Base-by-base conservation (phyloP, 306 rosid genomes). In the Purshia tridentata region DNA sequence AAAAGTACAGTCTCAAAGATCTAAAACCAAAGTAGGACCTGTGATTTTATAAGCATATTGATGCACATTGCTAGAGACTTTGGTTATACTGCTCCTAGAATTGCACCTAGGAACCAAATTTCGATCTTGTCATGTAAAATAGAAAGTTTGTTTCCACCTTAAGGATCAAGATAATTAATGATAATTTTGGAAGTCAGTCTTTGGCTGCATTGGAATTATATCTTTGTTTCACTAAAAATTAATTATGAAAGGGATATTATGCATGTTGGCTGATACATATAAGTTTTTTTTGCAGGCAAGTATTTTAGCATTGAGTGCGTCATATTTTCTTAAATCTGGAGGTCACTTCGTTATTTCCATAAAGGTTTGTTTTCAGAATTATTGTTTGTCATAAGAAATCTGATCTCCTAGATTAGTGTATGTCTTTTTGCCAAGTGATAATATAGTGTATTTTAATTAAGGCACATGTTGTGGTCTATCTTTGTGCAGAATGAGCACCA, bases 161-260 rank as follows among this genome's bases (percentile, higher is more conserved):
- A n/a, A n/a, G n/a, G n/a, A n/a, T n/a, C n/a, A n/a, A n/a, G n/a
- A 58, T 39, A 53, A 63, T 41, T 22, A 47, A 41, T 67, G 45
- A 62, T 70, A 52, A 64, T 78, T 74, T 65, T 59, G 69, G 42
- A 58, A 75, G 77, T 67, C 15, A 47, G 63, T 81, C 48, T 65
- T 78, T 82, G 86, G 86, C 75, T 65, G 68, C 72, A 77, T 73
- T 59, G 45, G 88, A 90, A 86, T 86, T 86, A 29, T 78, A 76
- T 85, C 62, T 62, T 49, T 20, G 45, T 58, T 53, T 70, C 16
- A 13, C 39, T 20, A 37, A 51, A 70, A 70, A 48, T 16, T 56
- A 42, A 70, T 20, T 46, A 39, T 57, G 23, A 13, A 71, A 69
- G 76, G 46, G 79, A 73, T 74, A 84, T 73, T 68, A 55, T 80